Base-by-base conservation (phyloP, 768 basidiomycete genomes). In the Solioccasus polychromus region DNA sequence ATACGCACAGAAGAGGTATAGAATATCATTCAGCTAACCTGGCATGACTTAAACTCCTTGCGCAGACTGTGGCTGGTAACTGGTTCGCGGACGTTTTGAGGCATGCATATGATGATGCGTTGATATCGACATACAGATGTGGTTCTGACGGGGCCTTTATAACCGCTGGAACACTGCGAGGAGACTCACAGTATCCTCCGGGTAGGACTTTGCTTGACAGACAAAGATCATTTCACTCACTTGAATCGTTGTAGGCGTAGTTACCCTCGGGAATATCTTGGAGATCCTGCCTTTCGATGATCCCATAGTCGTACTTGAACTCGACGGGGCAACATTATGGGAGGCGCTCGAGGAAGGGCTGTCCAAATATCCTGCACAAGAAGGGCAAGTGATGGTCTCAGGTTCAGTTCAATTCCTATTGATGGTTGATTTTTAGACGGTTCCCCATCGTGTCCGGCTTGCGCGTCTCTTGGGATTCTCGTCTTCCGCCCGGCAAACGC, bases 241-340 rank as follows among this genome's bases (percentile, higher is more conserved):
- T 49, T 12, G 55, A 19, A 32, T 39, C 20, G 2, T 39, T 11
- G 37, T 86, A 88, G 62, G 92, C 0, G 62, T 75, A 24, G 70
- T 96, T 41, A 92, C 84, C 4, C 71, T 96, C 1, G 91, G 92
- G 0, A 85, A 96, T 60, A 85, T 94, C 44, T 59, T 93, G 30
- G 92, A 93, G 60, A 92, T 94, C 17, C 66, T 95, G 23, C 92
- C 92, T 0, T 95, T 92, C 48, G 85, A 88, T 44, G 92, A 95
- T 55, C 84, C 91, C 2, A 70, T 85, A 14, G 77, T 96, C 5
- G 89, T 92, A 3, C 55, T 92, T 10, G 85, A 92, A 61, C 62
- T 95, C 14, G 82, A 89, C 52, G 92, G 92, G 2, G 73, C 77
- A 53, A 72, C 81, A 0, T 74, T 95, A 35, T 93, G 90, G 88